Base-by-base conservation (phyloP, 169 alveolate species). In the Babesia ovata region DNA sequence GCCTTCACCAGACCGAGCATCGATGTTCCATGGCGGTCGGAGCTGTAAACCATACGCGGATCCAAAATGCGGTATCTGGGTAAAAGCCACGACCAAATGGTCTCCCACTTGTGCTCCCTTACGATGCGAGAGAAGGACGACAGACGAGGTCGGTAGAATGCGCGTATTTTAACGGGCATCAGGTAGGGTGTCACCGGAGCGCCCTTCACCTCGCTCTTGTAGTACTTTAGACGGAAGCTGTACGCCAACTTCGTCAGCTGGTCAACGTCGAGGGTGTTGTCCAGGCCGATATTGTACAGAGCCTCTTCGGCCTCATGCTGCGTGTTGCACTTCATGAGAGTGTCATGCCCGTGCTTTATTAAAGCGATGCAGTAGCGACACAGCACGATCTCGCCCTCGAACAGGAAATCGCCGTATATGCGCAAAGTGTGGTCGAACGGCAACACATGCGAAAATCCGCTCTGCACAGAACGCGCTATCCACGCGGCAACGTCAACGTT, bases 401-500 rank as follows among this genome's bases (percentile, higher is more conserved):
- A 88, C 33, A 88, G 69, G 29, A 53, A 84, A 42, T 69, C 86
- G 2, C 93, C 93, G 65, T 79, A 85, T 9, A 88, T 88, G 45
- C 93, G 73, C 63, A 88, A 53, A 13, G 85, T 86, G 75, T 66
- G 82, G 56, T 88, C 93, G 22, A 88, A 88, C 0, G 93, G 93
- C 49, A 88, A 54, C 73, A 88, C 75, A 24, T 86, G 79, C 4
- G 93, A 79, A 29, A 88, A 88, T 2, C 91, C 93, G 29, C 84
- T 75, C 76, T 88, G 93, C 14, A 85, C 83, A n/a, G 91, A 62
- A 29, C 93, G 63, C 9, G 93, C 91, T 21, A 88, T 85, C 93
- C 93, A 88, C 6, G 93, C 93, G 24, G 91, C 88, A 19, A 88
- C 54, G 61, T 88, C 93, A 36, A 88, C 90, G 49, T 79, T 85